A percentile compares a stretch with the other conserved stretches of the same genome.
phyloP scores from a whole-genome alignment of 495 filamentous ascomycete species.

The Penicillium antarcticum region DNA sequence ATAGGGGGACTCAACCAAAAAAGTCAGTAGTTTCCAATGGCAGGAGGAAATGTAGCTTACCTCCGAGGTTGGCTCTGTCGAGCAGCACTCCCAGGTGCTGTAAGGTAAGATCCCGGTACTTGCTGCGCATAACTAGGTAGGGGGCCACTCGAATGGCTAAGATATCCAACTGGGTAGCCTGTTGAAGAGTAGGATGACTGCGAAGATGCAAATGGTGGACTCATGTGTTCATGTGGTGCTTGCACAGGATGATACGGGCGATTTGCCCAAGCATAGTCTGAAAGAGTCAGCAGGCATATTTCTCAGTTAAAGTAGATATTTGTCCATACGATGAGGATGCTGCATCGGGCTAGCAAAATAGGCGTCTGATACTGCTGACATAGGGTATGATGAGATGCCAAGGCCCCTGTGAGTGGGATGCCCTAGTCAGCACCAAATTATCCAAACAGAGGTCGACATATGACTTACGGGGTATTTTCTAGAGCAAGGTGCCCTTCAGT shows the following conservation, averaged over 20 bases:
- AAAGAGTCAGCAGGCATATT: constrained; percentile 4
- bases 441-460: background rate
- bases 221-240: constrained; percentile 14
- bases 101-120: constrained; percentile 15
- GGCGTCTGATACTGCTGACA: constrained; percentile 25
- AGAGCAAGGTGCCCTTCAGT: constrained; percentile 4
- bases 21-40: background rate
- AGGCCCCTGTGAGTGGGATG: constrained; percentile 11
- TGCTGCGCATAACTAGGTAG: constrained; percentile 12
- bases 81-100: constrained; percentile 8
- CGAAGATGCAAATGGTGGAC: constrained; percentile 13
- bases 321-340: constrained; percentile 21
- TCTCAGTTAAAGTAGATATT: too few species aligned
- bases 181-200: constrained; percentile 16
- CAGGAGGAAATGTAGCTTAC: background rate
- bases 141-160: constrained; percentile 3
- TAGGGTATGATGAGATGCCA: constrained; percentile 21
- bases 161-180: constrained; percentile 16
- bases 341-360: constrained; percentile 28
- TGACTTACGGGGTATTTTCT: constrained; percentile 11
- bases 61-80: constrained; percentile 18
- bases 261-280: constrained; percentile 24
- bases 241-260: constrained; percentile 21
- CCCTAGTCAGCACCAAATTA: constrained; percentile 1
- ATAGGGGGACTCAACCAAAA: constrained; percentile 14